A percentile compares a stretch with the other conserved stretches of the same genome.
phyloP scores from a whole-genome alignment of 768 basidiomycete species.

The Tricholoma terreum region DNA sequence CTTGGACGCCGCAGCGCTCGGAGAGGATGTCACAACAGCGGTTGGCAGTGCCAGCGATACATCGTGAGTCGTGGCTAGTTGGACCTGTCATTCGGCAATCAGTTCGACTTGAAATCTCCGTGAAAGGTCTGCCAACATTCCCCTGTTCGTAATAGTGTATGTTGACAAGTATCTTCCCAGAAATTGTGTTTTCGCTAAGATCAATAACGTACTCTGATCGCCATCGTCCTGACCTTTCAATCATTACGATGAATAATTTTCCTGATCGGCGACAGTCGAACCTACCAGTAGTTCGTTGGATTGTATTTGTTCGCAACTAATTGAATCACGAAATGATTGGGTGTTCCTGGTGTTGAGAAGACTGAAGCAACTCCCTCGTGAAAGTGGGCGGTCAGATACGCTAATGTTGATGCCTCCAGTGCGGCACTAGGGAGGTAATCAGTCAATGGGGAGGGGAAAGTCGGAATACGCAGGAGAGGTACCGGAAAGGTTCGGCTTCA shows the following conservation, averaged over 20 bases:
- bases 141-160: slow-evolving; percentile 99
- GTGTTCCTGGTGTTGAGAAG: slow-evolving; percentile 50
- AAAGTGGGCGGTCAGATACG: slow-evolving; percentile 81
- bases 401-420: slow-evolving; percentile 62
- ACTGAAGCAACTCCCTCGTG: slow-evolving; percentile 74
- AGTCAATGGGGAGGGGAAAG: neutral
- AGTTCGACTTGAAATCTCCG: neutral
- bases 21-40: slow-evolving; percentile 50
- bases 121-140: slow-evolving; percentile 52
- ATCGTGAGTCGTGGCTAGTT: slow-evolving; percentile 75
- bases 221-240: slow-evolving; percentile 89
- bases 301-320: slow-evolving; percentile 97
- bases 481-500: slow-evolving; percentile 79
- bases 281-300: slow-evolving; percentile 86
- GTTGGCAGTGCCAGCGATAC: slow-evolving; percentile 62
- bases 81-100: slow-evolving; percentile 56
- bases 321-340: slow-evolving; percentile 61
- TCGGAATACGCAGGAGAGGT: slow-evolving; percentile 13
- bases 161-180: slow-evolving; percentile 75
- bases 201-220: slow-evolving; percentile 82
- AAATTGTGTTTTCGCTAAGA: slow-evolving; percentile 54
- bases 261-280: neutral
- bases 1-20: slow-evolving; percentile 57
- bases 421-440: slow-evolving; percentile 46
- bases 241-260: neutral